Conservation (phyloP, 352 stramenopile species). For the Globisporangium cederbergense region DNA sequence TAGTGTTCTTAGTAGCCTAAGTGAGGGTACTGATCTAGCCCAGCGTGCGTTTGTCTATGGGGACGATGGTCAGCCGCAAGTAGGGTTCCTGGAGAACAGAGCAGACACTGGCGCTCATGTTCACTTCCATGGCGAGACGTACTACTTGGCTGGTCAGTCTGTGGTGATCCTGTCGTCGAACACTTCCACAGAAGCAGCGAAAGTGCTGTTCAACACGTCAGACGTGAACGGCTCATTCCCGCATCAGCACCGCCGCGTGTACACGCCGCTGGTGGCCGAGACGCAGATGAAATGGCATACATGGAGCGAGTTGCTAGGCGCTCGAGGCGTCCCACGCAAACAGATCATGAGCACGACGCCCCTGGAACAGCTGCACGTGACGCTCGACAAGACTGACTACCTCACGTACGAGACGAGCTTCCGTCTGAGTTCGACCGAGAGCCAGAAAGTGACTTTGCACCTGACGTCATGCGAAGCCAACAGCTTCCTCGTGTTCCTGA, state of each 20-base stretch:
- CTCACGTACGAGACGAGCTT: slow-evolving; percentile 62
- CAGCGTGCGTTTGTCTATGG: slow-evolving; percentile 57
- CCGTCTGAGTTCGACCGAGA: slow-evolving; percentile 6
- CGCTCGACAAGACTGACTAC: slow-evolving; percentile 54
- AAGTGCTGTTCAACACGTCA: slow-evolving; percentile 53
- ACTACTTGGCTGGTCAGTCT: slow-evolving; percentile 35
- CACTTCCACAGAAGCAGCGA: slow-evolving; percentile 17
- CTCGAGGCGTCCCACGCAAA: slow-evolving; percentile 27
- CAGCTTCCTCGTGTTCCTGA: slow-evolving; percentile 49
- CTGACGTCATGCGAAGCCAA: slow-evolving; percentile 58
- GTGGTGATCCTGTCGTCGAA: slow-evolving; percentile 36
- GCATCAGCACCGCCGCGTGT: slow-evolving; percentile 33
- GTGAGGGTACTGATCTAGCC: slow-evolving; percentile 10
- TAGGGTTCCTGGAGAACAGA: slow-evolving; percentile 60
- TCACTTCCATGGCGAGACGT: slow-evolving; percentile 29
- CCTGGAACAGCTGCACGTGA: slow-evolving; percentile 55
- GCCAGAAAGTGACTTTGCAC: slow-evolving; percentile 21
- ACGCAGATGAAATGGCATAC: slow-evolving; percentile 37
- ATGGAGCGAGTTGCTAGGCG: slow-evolving; percentile 47
- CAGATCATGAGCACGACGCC: slow-evolving; percentile 32
- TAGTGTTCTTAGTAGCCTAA: not conserved
- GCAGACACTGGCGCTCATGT: slow-evolving; percentile 27
- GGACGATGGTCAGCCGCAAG: slow-evolving; percentile 17
- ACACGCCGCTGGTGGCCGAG: slow-evolving; percentile 34
- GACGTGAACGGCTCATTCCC: slow-evolving; percentile 45